These are phyloP conservation scores for Trichoderma hamatum DNA, from an alignment of 2,329 filamentous ascomycete genomes.

Conservation along the genomic window DNA sequence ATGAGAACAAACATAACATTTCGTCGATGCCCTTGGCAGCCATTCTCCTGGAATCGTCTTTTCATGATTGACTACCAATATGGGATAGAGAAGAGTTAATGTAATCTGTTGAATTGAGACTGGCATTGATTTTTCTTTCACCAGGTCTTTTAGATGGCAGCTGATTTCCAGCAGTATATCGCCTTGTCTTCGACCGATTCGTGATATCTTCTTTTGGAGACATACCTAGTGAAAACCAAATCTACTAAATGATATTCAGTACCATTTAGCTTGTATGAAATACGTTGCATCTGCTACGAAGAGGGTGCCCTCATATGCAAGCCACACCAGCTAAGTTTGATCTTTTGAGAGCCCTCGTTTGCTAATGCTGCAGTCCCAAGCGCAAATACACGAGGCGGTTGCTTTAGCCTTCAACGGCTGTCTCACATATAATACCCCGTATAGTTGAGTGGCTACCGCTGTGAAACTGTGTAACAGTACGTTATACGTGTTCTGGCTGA, in stretches of 20 bases:
- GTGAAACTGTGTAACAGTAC: slow-evolving; percentile 22
- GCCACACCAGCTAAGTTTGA: background rate
- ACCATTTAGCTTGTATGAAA: background rate
- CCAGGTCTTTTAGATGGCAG: background rate
- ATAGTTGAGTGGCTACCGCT: background rate
- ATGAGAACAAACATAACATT: background rate
- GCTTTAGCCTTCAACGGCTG: slow-evolving; percentile 22
- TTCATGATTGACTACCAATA: background rate
- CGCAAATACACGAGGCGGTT: slow-evolving; percentile 5
- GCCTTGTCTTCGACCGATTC: background rate
- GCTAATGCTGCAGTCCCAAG: background rate
- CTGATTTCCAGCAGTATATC: background rate
- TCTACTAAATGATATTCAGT: background rate
- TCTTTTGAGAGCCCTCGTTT: background rate
- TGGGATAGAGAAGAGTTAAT: background rate
- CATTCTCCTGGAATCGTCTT: background rate
- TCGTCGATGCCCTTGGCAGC: background rate
- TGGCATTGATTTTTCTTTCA: background rate
- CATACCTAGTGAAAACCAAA: background rate
- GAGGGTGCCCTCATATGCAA: background rate
- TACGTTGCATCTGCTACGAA: background rate
- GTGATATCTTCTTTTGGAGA: background rate
- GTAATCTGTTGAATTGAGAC: too few species aligned
- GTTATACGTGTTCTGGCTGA: slow-evolving; percentile 10
- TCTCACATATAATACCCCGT: slow-evolving; percentile 24